Evolutionary conservation across 108 stramenopile species (phyloP).

Genomic region (Chaetoceros tenuissimus): DNA sequence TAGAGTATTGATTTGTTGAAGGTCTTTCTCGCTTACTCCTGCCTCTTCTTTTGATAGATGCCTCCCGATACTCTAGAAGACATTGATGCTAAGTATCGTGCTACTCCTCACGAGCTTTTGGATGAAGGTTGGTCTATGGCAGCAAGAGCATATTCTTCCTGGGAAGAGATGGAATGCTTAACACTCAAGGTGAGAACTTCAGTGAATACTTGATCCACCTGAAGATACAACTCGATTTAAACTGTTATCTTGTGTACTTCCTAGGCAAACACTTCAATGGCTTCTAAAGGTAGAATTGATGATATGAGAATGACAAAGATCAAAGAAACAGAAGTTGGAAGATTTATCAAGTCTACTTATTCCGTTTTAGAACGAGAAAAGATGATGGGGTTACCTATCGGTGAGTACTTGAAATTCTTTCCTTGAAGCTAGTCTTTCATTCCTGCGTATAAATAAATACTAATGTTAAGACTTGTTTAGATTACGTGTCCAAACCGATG

Average conservation of each 20-base stretch:
- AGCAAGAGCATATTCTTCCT: too few relatives aligned
- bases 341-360: conserved; percentile 4
- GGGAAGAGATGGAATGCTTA: too few relatives aligned
- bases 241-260: too few relatives aligned
- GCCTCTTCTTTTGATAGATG: too few relatives aligned
- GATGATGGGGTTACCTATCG: conserved; percentile 24
- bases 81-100: conserved; percentile 7
- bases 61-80: too few relatives aligned
- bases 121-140: conserved; percentile 3
- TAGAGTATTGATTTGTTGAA: conserved; percentile 4
- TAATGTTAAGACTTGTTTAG: too few relatives aligned
- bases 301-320: conserved; percentile 10
- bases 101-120: conserved; percentile 5
- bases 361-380: conserved; percentile 16
- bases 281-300: conserved; percentile 16
- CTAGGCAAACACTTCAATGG: conserved; percentile 23
- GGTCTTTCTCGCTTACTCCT: too few relatives aligned
- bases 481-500: conserved; percentile 11
- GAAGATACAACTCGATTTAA: too few relatives aligned
- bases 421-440: too few relatives aligned
- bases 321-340: conserved; percentile 1
- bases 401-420: too few relatives aligned
- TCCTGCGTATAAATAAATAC: too few relatives aligned
- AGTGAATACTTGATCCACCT: neutral
- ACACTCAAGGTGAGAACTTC: neutral